Evolutionary conservation across 2,329 filamentous ascomycete species (phyloP), one percentile per base, ranked within the genome.

Genomic region (Venturiaceae sp.): DNA sequence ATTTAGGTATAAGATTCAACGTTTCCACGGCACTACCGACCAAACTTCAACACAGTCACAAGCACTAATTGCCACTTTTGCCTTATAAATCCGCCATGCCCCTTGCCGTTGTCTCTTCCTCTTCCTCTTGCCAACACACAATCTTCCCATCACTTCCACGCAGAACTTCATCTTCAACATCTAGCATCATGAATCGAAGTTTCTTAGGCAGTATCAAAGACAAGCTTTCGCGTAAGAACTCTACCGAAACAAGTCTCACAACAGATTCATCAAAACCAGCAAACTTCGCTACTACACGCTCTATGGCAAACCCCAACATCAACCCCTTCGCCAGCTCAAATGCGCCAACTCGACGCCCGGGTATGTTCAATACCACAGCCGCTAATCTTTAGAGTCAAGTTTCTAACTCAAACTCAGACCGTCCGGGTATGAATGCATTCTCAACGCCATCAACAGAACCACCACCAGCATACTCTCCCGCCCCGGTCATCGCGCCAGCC

Each of bases 401-500:
- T n/a, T n/a, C 5, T 58, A 13, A 57, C 11, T 28, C 16, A 1
- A 28, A 9, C n/a, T 19, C 26, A 71, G 70, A 64, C 44, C 63
- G 63, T 33, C 46, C 68, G 44, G 66, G 53, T 52, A 67, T 66
- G 62, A 68, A 69, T 53, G 62, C 65, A 7, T 66, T 66, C 54
- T 63, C 60, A 59, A 62, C 63, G 46, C 60, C 67, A 61, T 57
- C 64, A 11, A 64, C 64, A 32, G 77, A 78, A 52, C 69, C 73
- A 14, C 72, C 77, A 53, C 72, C 74, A 50, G 67, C 74, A 6
- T 75, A 77, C 57, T 70, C 71, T 11, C 69, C 69, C 37, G 67
- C 61, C 70, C 69, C 6, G 72, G 57, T 23, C 37, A 19, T 34
- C 41, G 37, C 58, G 46, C 59, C 47, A 37, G 23, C 37, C 8